phyloP scores from a whole-genome alignment of 305 asterid genomes.

The Solanum hybrid region DNA sequence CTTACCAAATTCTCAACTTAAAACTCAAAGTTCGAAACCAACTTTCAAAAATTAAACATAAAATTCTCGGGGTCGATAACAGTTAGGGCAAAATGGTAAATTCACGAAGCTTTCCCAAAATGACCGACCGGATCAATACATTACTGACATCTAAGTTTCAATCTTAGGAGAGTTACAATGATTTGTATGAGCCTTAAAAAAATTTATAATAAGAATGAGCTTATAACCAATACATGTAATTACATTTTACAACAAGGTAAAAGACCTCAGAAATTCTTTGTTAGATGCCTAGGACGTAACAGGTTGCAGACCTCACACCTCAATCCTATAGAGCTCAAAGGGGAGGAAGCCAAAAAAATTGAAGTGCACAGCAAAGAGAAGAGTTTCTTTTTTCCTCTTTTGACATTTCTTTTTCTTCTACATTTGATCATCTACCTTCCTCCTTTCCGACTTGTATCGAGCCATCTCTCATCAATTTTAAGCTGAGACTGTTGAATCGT shows the following conservation, averaged over 20 bases:
- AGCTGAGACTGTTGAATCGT: constrained; percentile 58
- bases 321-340: neutral
- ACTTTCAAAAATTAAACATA: no score
- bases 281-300: neutral
- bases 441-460: constrained; percentile 35
- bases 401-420: neutral
- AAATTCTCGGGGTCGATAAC: no score
- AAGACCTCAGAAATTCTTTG: neutral
- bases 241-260: neutral
- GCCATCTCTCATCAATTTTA: constrained; percentile 53
- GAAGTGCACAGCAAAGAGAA: neutral
- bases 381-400: neutral
- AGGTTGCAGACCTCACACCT: neutral
- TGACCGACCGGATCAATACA: no score
- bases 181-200: no score
- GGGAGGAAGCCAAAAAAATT: neutral
- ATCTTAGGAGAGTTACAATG: no score
- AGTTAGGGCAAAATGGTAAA: no score
- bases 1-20: no score
- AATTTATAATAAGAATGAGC: neutral
- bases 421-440: constrained; percentile 35
- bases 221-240: neutral
- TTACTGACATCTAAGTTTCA: no score
- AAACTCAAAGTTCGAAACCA: no score
- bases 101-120: no score